Evolutionary conservation across 1,284 basidiomycete genomes (phyloP).

Genomic region (Cutaneotrichosporon sp.): DNA sequence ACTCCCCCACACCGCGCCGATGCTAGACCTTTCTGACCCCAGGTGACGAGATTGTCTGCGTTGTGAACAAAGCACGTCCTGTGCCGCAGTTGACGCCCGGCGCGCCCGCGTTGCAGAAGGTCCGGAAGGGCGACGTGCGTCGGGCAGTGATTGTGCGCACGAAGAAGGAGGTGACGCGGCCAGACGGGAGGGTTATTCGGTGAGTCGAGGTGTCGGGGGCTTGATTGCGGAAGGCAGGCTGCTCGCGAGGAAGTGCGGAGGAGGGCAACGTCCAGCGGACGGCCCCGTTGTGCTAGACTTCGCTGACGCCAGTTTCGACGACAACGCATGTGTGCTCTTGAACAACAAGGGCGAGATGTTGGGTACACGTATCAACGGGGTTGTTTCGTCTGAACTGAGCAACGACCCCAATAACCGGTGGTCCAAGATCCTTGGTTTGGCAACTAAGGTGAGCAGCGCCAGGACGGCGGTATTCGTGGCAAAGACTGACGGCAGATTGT

Average conservation of each 20-base stretch:
- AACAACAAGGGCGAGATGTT: slow-evolving; percentile 98
- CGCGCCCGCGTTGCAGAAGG: slow-evolving; percentile 58
- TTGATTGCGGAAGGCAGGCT: neutral
- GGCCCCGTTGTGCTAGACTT: too few relatives aligned
- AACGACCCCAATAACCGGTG: slow-evolving; percentile 63
- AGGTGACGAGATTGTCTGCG: slow-evolving; percentile 96
- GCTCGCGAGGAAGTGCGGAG: too few relatives aligned
- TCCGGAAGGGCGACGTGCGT: slow-evolving; percentile 86
- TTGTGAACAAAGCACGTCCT: slow-evolving; percentile 87
- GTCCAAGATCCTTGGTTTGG: slow-evolving; percentile 88
- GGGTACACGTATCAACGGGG: slow-evolving; percentile 88
- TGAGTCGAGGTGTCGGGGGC: slow-evolving; percentile 17
- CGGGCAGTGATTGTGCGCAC: slow-evolving; percentile 93
- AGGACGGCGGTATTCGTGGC: too few relatives aligned
- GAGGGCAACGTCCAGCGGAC: too few relatives aligned
- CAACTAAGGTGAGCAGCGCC: slow-evolving; percentile 68
- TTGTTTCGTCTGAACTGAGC: slow-evolving; percentile 84
- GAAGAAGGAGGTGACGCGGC: slow-evolving; percentile 42
- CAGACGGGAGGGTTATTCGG: slow-evolving; percentile 45
- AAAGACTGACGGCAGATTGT: slow-evolving; percentile 8
- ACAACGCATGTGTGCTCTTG: slow-evolving; percentile 91
- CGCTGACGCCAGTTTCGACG: slow-evolving; percentile 70
- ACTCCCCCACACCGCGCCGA: neutral
- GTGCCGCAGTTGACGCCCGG: slow-evolving; percentile 49
- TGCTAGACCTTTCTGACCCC: slow-evolving; percentile 37